These are phyloP conservation scores for Keqinozyma sinolaborantium DNA, from an alignment of 1,139 yeast species.

Conservation along the genomic window DNA sequence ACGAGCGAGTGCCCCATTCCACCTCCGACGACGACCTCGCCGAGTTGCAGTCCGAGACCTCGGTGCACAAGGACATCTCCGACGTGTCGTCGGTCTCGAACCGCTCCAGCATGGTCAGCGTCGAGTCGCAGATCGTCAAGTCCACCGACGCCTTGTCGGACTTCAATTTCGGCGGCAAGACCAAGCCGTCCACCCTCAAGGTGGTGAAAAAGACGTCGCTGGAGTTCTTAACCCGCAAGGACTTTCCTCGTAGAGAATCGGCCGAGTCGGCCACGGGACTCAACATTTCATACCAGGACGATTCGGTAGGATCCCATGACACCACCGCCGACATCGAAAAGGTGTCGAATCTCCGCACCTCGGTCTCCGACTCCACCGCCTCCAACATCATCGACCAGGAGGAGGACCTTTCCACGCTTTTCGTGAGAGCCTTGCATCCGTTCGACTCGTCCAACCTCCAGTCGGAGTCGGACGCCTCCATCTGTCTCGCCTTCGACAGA, in stretches of 20 bases:
- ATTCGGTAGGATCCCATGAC: neutral
- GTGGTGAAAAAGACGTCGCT: neutral
- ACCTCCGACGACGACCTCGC: conserved; percentile 7
- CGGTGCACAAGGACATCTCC: conserved; percentile 11
- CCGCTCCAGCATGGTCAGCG: conserved; percentile 20
- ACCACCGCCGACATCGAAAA: neutral
- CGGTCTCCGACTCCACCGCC: neutral
- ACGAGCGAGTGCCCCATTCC: conserved; percentile 5
- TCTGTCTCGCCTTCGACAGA: conserved; percentile 78
- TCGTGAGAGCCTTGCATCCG: conserved; percentile 68
- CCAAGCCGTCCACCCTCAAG: neutral
- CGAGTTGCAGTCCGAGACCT: conserved; percentile 10
- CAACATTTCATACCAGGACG: neutral
- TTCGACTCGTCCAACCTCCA: conserved; percentile 71
- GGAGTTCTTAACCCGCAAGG: neutral
- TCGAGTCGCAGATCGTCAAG: conserved; percentile 3
- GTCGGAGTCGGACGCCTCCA: conserved; percentile 64
- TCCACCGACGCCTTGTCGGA: neutral
- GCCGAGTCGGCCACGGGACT: neutral
- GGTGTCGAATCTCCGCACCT: neutral
- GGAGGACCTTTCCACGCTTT: conserved; percentile 43
- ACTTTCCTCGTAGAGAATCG: neutral
- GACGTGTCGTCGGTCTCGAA: conserved; percentile 24
- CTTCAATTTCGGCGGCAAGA: neutral
- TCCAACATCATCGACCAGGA: conserved; percentile 14